Evolutionary conservation across 805 yeast genomes (phyloP), one percentile per base, ranked within the genome.

Genomic region (Schwanniomyces sp.): DNA sequence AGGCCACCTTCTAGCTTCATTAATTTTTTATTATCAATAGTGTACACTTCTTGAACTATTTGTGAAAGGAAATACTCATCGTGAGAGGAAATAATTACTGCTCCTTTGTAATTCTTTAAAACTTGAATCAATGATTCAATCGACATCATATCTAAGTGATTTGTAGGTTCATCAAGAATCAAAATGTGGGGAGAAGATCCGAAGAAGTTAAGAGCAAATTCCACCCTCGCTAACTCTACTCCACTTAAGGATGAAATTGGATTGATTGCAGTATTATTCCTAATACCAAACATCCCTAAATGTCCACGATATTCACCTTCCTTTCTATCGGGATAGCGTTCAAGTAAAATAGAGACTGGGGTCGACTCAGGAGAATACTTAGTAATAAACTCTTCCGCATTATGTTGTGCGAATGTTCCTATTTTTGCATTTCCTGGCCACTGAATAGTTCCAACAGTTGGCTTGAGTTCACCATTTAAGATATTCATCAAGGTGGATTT

Each of bases 101-200:
- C 90, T 68, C 91, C 86, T 71, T 95, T 94, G 82, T 96, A 90
- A 59, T 95, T 88, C 78, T 83, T 82, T 79, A 91, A 82, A 91
- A 90, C 91, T 91, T 91, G 85, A 74, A 86, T 95, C 78, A 91
- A 84, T 97, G 97, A 91, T 67, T 94, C 95, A 66, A 91, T 97
- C 80, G 91, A 91, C 66, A 88, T 96, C 63, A 95, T 91, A 81
- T 92, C 99, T 87, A 92, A 88, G 83, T 92, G 99, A 88, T 92
- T 92, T 71, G 99, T 92, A 79, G 99, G 99, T 85, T 92, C 99
- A 82, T 92, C 99, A 75, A 92, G 86, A 77, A 92, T 81, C 76
- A 92, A 82, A 71, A 92, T 92, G 77, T 87, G 92, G 68, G 97
- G 40, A 7, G 25, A 18, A 36, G 40, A 36, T 18, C n/a, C 40